Percentiles rank a stretch among this genome's conserved stretches.
Evolutionary conservation across 1,139 yeast species (phyloP).

Genomic region (Pichia sp.): DNA sequence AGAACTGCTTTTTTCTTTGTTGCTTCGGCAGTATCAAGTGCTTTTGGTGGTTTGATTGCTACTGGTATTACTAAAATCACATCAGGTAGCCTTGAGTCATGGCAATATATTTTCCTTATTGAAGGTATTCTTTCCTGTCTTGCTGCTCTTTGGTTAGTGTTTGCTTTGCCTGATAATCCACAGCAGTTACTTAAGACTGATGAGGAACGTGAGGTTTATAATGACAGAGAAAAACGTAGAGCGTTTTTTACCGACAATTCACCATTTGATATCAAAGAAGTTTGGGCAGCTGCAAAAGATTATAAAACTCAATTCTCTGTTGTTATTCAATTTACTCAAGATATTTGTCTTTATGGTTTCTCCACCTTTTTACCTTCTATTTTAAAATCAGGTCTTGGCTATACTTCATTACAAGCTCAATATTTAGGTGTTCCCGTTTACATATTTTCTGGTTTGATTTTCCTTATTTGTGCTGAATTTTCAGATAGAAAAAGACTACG

Average conservation of each 20-base stretch:
- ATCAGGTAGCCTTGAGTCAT: slow-evolving; percentile 2
- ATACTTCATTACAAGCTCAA: slow-evolving; percentile 6
- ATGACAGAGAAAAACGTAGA: slow-evolving; percentile 9
- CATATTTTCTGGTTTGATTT: slow-evolving; percentile 6
- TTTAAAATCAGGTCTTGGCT: slow-evolving; percentile 7
- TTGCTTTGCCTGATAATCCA: slow-evolving; percentile 7
- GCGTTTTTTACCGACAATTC: slow-evolving; percentile 2
- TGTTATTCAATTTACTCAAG: slow-evolving; percentile 10
- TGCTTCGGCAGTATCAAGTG: slow-evolving; percentile 7
- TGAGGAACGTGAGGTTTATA: slow-evolving; percentile 3
- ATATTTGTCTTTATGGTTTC: slow-evolving; percentile 10
- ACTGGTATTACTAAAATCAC: slow-evolving; percentile 8
- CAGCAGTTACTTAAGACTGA: slow-evolving; percentile 2
- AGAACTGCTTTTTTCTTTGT: slow-evolving; percentile 9
- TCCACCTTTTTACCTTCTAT: slow-evolving; percentile 10
- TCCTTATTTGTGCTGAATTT: slow-evolving; percentile 6
- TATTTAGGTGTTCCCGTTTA: slow-evolving; percentile 9
- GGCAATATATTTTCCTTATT: slow-evolving; percentile 8
- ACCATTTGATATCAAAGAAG: slow-evolving; percentile 5
- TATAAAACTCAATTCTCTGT: slow-evolving; percentile 7
- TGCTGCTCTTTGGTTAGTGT: slow-evolving; percentile 4
- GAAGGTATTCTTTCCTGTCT: slow-evolving; percentile 5
- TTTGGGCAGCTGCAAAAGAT: slow-evolving; percentile 4
- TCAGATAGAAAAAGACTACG: slow-evolving; percentile 7
- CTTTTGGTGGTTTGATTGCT: slow-evolving; percentile 9